Percentiles rank a stretch among this genome's conserved stretches.
Evolutionary conservation across 257 asterid genomes (phyloP).

Genomic region (Hygrophila difformis): DNA sequence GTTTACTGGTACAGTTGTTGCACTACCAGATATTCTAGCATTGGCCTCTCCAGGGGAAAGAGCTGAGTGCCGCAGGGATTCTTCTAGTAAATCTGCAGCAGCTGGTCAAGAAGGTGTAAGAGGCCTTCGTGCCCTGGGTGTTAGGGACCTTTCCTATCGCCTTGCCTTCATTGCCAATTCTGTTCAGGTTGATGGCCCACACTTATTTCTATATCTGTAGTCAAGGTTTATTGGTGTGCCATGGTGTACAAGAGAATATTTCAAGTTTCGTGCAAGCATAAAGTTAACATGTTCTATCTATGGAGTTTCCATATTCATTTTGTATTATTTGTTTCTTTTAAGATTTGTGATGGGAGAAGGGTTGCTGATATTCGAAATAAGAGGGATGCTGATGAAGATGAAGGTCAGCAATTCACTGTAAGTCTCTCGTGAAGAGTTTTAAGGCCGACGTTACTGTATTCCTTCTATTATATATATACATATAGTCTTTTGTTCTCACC

Average conservation of each 20-base stretch:
- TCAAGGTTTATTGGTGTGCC: too few species aligned
- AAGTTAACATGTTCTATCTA: constrained; percentile 1
- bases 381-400: constrained; percentile 78
- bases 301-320: constrained; percentile 10
- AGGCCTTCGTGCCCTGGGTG: constrained; percentile 95
- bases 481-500: too few species aligned
- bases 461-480: too few species aligned
- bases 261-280: neutral
- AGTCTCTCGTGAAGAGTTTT: constrained; percentile 13
- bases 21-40: constrained; percentile 80
- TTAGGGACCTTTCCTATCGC: constrained; percentile 88
- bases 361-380: constrained; percentile 56
- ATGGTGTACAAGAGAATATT: too few species aligned
- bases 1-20: constrained; percentile 91
- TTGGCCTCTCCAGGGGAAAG: constrained; percentile 96
- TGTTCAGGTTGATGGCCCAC: constrained; percentile 52
- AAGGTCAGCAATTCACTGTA: constrained; percentile 60
- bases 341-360: constrained; percentile 87
- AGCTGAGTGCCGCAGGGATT: constrained; percentile 76
- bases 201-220: too few species aligned
- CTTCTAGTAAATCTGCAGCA: constrained; percentile 57
- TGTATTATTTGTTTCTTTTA: too few species aligned
- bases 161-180: constrained; percentile 95
- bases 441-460: too few species aligned
- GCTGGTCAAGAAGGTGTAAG: constrained; percentile 82